Conservation (phyloP, 2,329 filamentous ascomycete species). For the Fusarium dimerum region DNA sequence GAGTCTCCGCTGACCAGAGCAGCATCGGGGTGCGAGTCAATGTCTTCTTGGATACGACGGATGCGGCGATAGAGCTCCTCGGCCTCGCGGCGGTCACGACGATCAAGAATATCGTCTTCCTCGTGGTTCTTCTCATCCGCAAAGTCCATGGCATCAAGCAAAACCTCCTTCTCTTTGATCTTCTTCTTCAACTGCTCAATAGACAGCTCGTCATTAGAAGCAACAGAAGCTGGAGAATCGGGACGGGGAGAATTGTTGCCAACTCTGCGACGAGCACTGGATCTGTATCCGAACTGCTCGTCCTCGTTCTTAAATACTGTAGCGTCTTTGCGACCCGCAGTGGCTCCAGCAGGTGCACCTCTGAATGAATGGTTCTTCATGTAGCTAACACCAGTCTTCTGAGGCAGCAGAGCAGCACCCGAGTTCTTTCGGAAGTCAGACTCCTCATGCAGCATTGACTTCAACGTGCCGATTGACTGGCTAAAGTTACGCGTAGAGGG, state of each 20-base stretch:
- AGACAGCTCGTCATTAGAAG: slow-evolving; percentile 77
- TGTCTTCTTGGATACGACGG: slow-evolving; percentile 88
- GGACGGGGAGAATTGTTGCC: slow-evolving; percentile 82
- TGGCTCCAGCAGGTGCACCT: slow-evolving; percentile 57
- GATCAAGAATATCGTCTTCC: slow-evolving; percentile 88
- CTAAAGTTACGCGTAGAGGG: slow-evolving; percentile 93
- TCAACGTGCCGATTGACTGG: slow-evolving; percentile 90
- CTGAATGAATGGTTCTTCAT: slow-evolving; percentile 94
- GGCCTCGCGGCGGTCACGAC: slow-evolving; percentile 85
- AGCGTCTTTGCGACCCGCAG: slow-evolving; percentile 78
- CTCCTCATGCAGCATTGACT: slow-evolving; percentile 84
- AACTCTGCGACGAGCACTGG: slow-evolving; percentile 85
- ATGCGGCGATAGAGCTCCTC: slow-evolving; percentile 94
- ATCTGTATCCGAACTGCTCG: slow-evolving; percentile 87
- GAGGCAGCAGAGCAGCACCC: slow-evolving; percentile 86
- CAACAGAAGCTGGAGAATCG: slow-evolving; percentile 67
- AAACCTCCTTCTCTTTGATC: slow-evolving; percentile 89
- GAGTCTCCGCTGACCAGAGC: slow-evolving; percentile 74
- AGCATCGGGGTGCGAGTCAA: slow-evolving; percentile 82
- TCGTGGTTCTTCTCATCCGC: slow-evolving; percentile 87
- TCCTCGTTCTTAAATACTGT: slow-evolving; percentile 98
- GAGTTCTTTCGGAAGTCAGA: slow-evolving; percentile 87
- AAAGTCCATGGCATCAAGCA: slow-evolving; percentile 95
- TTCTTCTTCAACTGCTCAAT: slow-evolving; percentile 90
- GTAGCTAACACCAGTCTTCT: slow-evolving; percentile 97